Evolutionary conservation across 164 flowering plant genomes (phyloP).

Genomic region (Annona squamosa): DNA sequence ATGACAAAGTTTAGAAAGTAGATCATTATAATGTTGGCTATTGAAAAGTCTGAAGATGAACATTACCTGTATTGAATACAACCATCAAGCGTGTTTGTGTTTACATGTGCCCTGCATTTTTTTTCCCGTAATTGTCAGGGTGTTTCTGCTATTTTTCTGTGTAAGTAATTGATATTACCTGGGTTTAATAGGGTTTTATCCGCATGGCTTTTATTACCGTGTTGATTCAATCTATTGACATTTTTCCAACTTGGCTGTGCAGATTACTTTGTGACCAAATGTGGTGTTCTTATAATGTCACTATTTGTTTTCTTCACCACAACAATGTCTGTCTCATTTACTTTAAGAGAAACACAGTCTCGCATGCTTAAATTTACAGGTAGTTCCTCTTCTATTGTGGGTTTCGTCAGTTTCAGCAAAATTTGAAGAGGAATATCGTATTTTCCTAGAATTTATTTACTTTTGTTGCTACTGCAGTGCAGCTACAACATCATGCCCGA

Average conservation of each 20-base stretch:
- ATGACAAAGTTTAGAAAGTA: too few relatives aligned
- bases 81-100: too few relatives aligned
- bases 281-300: conserved; percentile 99
- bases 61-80: too few relatives aligned
- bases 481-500: conserved; percentile 98
- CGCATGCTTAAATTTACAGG: conserved; percentile 99
- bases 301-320: conserved; percentile 98
- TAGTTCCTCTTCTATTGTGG: conserved; percentile 14
- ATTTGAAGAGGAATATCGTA: not conserved
- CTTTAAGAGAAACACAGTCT: conserved; percentile 93
- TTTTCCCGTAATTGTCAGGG: too few relatives aligned
- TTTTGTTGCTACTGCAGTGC: conserved; percentile 57
- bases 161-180: too few relatives aligned
- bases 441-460: not conserved
- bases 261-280: conserved; percentile 90
- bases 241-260: conserved; percentile 20
- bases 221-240: too few relatives aligned
- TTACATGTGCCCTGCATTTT: too few relatives aligned
- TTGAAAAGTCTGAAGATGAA: too few relatives aligned
- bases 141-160: too few relatives aligned
- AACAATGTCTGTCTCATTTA: conserved; percentile 98
- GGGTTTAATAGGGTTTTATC: too few relatives aligned
- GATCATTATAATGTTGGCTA: too few relatives aligned
- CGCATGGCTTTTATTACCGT: too few relatives aligned
- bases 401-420: not conserved